Conservation (phyloP, 2,329 filamentous ascomycete species). For the Cryphonectria naterciae region DNA sequence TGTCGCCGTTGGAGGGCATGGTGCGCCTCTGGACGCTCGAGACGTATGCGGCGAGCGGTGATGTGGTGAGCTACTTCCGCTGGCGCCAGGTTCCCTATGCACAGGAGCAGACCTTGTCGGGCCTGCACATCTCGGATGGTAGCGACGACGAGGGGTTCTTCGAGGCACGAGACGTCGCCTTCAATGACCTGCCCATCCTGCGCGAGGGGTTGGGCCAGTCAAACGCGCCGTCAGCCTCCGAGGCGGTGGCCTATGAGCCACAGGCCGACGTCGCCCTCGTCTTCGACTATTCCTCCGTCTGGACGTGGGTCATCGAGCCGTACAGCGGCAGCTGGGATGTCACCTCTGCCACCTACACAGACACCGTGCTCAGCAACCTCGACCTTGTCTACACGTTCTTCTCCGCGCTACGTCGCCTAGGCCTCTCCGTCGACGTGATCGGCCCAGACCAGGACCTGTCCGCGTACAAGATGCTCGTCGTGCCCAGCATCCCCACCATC, state of each 20-base stretch:
- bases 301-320: conserved; percentile 33
- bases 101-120: conserved; percentile 34
- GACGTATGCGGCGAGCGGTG: conserved; percentile 31
- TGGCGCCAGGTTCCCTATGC: conserved; percentile 34
- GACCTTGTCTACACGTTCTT: conserved; percentile 33
- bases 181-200: conserved; percentile 30
- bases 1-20: conserved; percentile 32
- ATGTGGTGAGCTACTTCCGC: conserved; percentile 33
- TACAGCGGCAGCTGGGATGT: conserved; percentile 34
- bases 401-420: conserved; percentile 32
- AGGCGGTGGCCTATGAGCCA: conserved; percentile 15
- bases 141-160: conserved; percentile 31
- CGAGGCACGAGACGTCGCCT: conserved; percentile 28
- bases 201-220: conserved; percentile 9
- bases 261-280: conserved; percentile 32
- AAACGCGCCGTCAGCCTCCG: neutral
- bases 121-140: conserved; percentile 31
- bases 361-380: conserved; percentile 28
- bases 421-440: conserved; percentile 33
- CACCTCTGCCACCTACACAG: conserved; percentile 28
- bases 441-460: conserved; percentile 30
- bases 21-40: conserved; percentile 34
- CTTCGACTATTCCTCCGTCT: conserved; percentile 32
- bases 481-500: conserved; percentile 33
- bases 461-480: conserved; percentile 33